Conservation (phyloP, 1,284 basidiomycete genomes). For the Kalmanozyma brasiliensis region DNA sequence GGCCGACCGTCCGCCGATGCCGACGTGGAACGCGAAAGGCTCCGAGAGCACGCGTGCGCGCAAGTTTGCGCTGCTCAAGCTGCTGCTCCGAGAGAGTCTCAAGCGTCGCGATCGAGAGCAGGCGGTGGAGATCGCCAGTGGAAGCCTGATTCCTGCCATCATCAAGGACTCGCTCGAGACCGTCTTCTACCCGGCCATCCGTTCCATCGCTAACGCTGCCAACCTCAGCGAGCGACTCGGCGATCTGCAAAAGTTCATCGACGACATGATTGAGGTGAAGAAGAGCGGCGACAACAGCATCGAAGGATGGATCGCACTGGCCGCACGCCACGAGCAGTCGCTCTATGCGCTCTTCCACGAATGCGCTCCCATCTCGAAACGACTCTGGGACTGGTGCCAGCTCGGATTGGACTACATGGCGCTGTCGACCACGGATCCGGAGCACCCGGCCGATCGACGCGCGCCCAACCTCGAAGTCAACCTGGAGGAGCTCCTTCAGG, state of each 20-base stretch:
- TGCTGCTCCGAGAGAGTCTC: slow-evolving; percentile 60
- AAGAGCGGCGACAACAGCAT: slow-evolving; percentile 50
- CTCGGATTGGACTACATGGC: slow-evolving; percentile 63
- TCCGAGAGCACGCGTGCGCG: slow-evolving; percentile 55
- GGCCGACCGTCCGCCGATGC: slow-evolving; percentile 37
- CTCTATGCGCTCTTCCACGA: slow-evolving; percentile 65
- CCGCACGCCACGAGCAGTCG: slow-evolving; percentile 62
- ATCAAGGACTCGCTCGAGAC: slow-evolving; percentile 62
- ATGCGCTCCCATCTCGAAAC: slow-evolving; percentile 56
- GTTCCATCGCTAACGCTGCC: slow-evolving; percentile 45
- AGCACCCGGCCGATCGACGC: slow-evolving; percentile 57
- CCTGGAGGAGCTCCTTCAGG: slow-evolving; percentile 63
- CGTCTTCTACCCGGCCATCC: slow-evolving; percentile 61
- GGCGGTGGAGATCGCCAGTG: slow-evolving; percentile 57
- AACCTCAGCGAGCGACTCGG: slow-evolving; percentile 60
- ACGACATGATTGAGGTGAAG: slow-evolving; percentile 60
- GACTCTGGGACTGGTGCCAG: slow-evolving; percentile 63
- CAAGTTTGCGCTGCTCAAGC: slow-evolving; percentile 63
- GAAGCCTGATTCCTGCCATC: slow-evolving; percentile 57
- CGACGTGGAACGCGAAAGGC: slow-evolving; percentile 48
- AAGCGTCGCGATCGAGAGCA: slow-evolving; percentile 63
- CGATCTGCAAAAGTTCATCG: slow-evolving; percentile 63
- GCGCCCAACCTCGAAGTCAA: slow-evolving; percentile 65
- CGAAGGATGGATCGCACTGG: slow-evolving; percentile 62
- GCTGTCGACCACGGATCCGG: slow-evolving; percentile 62